Conservation (phyloP, 495 filamentous ascomycete species). For the Pyrenopolyporus hunteri region DNA sequence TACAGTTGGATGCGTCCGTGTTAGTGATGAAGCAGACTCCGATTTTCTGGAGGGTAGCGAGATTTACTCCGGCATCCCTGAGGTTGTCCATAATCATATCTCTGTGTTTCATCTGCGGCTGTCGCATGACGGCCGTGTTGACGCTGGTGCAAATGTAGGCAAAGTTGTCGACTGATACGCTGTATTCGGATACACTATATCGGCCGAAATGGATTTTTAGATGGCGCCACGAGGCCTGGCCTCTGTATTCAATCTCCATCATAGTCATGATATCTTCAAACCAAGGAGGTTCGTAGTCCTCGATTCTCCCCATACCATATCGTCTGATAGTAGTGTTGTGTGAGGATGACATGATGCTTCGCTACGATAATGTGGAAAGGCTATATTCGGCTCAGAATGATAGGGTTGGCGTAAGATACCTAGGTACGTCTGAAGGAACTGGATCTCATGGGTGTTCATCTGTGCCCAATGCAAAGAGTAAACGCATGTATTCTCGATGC, state of each 20-base stretch:
- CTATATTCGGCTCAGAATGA: no score
- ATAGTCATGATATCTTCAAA: not conserved
- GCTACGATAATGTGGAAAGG: no score
- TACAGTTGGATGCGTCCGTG: not conserved
- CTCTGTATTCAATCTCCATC: not conserved
- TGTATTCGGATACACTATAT: not conserved
- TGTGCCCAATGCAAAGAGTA: no score
- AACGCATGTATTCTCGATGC: no score
- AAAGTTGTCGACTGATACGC: not conserved
- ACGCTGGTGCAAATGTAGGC: not conserved
- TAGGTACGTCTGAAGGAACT: no score
- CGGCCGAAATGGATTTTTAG: not conserved
- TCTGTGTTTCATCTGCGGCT: constrained; percentile 12
- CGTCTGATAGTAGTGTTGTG: not conserved
- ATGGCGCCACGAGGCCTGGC: not conserved
- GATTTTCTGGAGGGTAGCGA: not conserved
- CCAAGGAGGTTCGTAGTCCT: not conserved
- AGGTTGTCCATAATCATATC: constrained; percentile 23
- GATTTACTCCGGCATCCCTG: not conserved
- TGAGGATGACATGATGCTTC: constrained; percentile 1
- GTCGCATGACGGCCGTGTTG: not conserved
- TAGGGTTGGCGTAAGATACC: no score
- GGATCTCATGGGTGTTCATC: no score
- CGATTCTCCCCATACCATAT: not conserved
- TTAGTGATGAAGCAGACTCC: constrained; percentile 3